Evolutionary conservation across 2,329 filamentous ascomycete genomes (phyloP).

Genomic region (Trichoderma arundinaceum): DNA sequence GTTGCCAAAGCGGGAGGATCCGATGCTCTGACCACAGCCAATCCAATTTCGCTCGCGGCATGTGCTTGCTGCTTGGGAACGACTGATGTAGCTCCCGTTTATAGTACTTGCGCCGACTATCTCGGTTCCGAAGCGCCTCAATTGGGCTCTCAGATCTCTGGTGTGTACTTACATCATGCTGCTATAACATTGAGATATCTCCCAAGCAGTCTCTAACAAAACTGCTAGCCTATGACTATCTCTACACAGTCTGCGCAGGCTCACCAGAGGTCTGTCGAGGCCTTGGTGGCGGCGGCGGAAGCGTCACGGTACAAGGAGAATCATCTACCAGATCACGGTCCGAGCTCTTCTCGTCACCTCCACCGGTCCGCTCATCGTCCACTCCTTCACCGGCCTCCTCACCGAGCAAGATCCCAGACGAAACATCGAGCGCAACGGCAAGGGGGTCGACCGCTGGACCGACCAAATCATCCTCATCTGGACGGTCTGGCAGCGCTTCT

Average conservation of each 20-base stretch:
- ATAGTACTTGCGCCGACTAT: slow-evolving; percentile 42
- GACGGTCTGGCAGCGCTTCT: background rate
- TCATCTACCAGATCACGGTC: slow-evolving; percentile 1
- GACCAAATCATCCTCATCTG: background rate
- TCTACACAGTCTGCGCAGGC: slow-evolving; percentile 38
- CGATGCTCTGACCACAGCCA: slow-evolving; percentile 37
- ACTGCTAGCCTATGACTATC: slow-evolving; percentile 38
- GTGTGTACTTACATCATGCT: slow-evolving; percentile 32
- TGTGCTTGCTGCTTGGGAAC: slow-evolving; percentile 42
- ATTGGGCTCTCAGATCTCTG: slow-evolving; percentile 37
- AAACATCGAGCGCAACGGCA: slow-evolving; percentile 1
- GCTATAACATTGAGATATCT: background rate
- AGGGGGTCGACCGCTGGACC: background rate
- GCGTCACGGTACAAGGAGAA: background rate
- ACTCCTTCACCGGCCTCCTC: slow-evolving; percentile 18
- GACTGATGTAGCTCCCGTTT: slow-evolving; percentile 37
- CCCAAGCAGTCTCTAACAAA: background rate
- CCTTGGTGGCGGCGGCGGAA: background rate
- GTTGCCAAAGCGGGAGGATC: slow-evolving; percentile 37
- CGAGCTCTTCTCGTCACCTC: background rate
- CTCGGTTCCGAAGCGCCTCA: slow-evolving; percentile 37
- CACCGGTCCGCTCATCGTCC: background rate
- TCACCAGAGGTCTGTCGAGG: slow-evolving; percentile 6
- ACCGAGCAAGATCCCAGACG: slow-evolving; percentile 9
- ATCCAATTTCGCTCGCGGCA: slow-evolving; percentile 35